Percentiles rank a stretch among this genome's conserved stretches.
Conservation (phyloP, 179 eudicot species). For the Vitellaria paradoxa region DNA sequence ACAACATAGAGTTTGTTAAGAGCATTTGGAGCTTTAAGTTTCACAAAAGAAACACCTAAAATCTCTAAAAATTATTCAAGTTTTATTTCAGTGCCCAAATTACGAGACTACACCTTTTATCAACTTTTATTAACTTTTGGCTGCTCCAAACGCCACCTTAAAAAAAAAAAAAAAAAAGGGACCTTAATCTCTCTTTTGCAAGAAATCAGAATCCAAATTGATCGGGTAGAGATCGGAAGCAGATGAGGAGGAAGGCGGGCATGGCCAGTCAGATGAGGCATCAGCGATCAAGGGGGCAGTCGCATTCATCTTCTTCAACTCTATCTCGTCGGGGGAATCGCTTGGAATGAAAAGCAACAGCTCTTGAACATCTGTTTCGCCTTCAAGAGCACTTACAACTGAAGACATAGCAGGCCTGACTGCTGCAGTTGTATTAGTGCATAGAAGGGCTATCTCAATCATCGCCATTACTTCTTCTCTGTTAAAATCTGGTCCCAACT, state of each 20-base stretch:
- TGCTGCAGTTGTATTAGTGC: conserved; percentile 25
- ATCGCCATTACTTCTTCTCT: conserved; percentile 20
- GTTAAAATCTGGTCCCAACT: conserved; percentile 27
- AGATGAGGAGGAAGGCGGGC: conserved; percentile 24
- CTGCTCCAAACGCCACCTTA: too few relatives aligned
- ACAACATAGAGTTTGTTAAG: too few relatives aligned
- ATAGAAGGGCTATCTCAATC: conserved; percentile 29
- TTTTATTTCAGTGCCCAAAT: too few relatives aligned
- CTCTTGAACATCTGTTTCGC: neutral
- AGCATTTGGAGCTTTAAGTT: too few relatives aligned
- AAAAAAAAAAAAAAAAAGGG: too few relatives aligned
- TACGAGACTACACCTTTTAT: too few relatives aligned
- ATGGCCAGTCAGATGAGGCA: conserved; percentile 15
- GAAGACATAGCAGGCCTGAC: conserved; percentile 43
- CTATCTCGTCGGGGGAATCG: neutral
- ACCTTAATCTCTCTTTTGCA: conserved; percentile 12
- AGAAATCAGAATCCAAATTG: conserved; percentile 19
- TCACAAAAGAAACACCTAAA: too few relatives aligned
- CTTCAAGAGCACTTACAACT: conserved; percentile 47
- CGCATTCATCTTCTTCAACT: neutral
- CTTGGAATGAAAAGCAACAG: neutral
- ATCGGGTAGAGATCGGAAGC: conserved; percentile 34
- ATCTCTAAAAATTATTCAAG: too few relatives aligned
- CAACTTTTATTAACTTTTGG: too few relatives aligned
- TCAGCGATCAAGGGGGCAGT: conserved; percentile 10